phyloP scores from a whole-genome alignment of 345 rosid species.

The Turritis glabra region DNA sequence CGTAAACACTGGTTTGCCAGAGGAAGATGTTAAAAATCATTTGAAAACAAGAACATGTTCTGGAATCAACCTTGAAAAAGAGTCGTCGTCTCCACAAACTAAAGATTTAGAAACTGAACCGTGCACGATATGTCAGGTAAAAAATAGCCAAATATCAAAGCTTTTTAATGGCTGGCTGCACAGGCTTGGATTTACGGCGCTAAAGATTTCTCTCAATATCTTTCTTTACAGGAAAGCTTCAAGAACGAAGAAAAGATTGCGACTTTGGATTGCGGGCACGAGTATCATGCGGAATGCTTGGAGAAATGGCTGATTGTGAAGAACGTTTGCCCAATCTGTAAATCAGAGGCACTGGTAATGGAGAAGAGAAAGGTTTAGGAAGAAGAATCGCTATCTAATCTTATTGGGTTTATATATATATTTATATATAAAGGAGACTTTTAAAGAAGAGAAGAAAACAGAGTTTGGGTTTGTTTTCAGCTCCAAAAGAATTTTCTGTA shows the following conservation, averaged over 20 bases:
- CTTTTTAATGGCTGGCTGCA: constrained; percentile 13
- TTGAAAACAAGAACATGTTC: constrained; percentile 62
- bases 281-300: constrained; percentile 84
- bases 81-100: constrained; percentile 33
- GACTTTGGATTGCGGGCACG: constrained; percentile 81
- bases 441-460: constrained; percentile 32
- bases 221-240: constrained; percentile 58
- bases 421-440: constrained; percentile 25
- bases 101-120: constrained; percentile 64
- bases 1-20: constrained; percentile 85
- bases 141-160: neutral
- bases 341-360: constrained; percentile 68
- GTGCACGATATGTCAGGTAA: constrained; percentile 96
- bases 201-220: neutral
- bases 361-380: constrained; percentile 34
- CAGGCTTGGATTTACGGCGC: neutral
- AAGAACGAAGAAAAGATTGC: constrained; percentile 62
- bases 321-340: constrained; percentile 93
- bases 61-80: constrained; percentile 59
- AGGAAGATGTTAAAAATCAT: constrained; percentile 53
- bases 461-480: constrained; percentile 40
- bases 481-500: constrained; percentile 38
- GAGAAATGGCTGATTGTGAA: constrained; percentile 87
- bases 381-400: constrained; percentile 28
- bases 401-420: constrained; percentile 33